phyloP scores from a whole-genome alignment of 2,329 filamentous ascomycete genomes.

The Graphium sp. region DNA sequence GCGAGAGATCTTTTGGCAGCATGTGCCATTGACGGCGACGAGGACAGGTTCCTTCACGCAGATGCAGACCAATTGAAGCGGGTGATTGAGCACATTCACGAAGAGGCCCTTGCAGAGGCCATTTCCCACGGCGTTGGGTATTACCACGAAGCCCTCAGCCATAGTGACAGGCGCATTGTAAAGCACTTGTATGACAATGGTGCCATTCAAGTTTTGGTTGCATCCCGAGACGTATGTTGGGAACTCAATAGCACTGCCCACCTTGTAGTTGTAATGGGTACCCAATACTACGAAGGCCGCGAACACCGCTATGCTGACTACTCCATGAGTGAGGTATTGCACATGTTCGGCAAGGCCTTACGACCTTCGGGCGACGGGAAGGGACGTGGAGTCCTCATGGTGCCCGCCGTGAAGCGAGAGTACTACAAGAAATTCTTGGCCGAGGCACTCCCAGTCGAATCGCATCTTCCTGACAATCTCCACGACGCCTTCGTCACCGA shows the following conservation, averaged over 20 bases:
- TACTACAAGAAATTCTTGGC: conserved; percentile 99
- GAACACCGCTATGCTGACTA: conserved; percentile 98
- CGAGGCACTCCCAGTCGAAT: conserved; percentile 90
- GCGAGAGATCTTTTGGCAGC: conserved; percentile 78
- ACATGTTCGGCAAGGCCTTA: conserved; percentile 94
- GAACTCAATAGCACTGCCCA: conserved; percentile 79
- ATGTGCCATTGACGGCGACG: conserved; percentile 75
- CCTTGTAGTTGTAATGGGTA: conserved; percentile 91
- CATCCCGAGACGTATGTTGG: conserved; percentile 83
- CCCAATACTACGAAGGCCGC: conserved; percentile 90
- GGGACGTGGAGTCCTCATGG: conserved; percentile 88
- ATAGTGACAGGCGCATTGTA: conserved; percentile 83
- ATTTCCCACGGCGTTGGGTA: conserved; percentile 91
- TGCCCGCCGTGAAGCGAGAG: conserved; percentile 82
- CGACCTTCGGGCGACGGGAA: conserved; percentile 63
- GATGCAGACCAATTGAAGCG: conserved; percentile 68
- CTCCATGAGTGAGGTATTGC: conserved; percentile 78
- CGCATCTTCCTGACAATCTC: conserved; percentile 77
- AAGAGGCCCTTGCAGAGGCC: conserved; percentile 74
- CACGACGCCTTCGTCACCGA: conserved; percentile 96
- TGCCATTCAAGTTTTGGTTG: conserved; percentile 69
- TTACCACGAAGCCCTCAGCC: conserved; percentile 84
- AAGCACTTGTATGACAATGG: conserved; percentile 81
- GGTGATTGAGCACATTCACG: conserved; percentile 67
- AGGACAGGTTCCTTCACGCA: conserved; percentile 84